Base-by-base conservation (phyloP, 2,329 filamentous ascomycete genomes). In the Pseudocercospora eumusae region DNA sequence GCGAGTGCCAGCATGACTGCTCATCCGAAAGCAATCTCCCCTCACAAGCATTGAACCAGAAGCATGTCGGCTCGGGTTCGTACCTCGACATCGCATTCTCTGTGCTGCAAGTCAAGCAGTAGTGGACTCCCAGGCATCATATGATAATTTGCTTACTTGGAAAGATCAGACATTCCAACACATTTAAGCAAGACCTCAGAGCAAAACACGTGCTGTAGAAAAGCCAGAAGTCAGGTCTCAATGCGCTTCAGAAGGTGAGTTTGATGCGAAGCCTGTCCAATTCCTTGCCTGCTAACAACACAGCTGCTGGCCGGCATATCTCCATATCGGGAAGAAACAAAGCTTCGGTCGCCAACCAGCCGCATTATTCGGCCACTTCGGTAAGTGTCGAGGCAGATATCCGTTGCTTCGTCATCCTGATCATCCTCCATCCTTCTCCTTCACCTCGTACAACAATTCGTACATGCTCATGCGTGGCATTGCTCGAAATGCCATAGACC, bases 401-500 rank as follows among this genome's bases (percentile, higher is more conserved):
- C 13, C 36, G 42, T 15, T 18, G 20, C 47, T 50, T 50, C 13
- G 47, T 50, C 47, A 50, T 21, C 47, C 10, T 13, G 20, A 13
- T 50, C 33, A 36, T 27, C 47, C 23, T 23, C 23, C 47, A 50
- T 28, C 23, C 13, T 25, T 13, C 15, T n/a, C 13, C 33, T 36
- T 36, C 33, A n/a, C 13, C 23, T 50, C 47, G 23, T 50, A 50
- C 47, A 50, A 50, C 20, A 50, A 23, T 25, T 50, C 47, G 47
- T 50, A 50, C 23, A 50, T 25, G 23, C 9, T 23, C 20, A 50
- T 45, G 42, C 4, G 9, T 23, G 2, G 42, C 21, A 20, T 45
- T 36, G 33, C 15, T 36, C n/a, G 13, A 36, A 36, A 4, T n/a
- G 33, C 13, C 13, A 36, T n/a, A 33, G 33, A 15, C 13, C 13